These are phyloP conservation scores for Saccharomyces hybrid DNA, from an alignment of 1,139 yeast species.

Conservation along the genomic window DNA sequence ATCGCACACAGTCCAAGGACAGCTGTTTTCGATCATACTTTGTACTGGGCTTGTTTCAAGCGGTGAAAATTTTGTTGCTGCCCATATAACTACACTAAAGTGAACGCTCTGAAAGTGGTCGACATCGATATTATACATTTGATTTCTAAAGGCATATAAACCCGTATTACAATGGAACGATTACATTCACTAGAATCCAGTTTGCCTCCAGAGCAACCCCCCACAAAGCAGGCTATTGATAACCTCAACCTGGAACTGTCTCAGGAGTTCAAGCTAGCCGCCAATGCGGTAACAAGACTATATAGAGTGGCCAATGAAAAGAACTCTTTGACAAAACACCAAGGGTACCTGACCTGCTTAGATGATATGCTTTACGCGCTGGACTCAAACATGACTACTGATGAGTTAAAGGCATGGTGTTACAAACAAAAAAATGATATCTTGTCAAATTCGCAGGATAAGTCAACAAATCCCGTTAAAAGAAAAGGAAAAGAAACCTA, in stretches of 20 bases:
- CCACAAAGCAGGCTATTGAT: conserved; percentile 24
- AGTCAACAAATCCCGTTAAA: background rate
- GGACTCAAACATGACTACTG: conserved; percentile 8
- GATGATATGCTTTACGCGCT: conserved; percentile 19
- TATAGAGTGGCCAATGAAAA: conserved; percentile 26
- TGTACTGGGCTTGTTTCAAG: background rate
- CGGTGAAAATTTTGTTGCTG: background rate
- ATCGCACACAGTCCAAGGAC: background rate
- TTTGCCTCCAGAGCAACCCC: conserved; percentile 28
- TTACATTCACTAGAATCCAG: conserved; percentile 19
- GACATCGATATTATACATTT: background rate
- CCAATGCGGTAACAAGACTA: conserved; percentile 27
- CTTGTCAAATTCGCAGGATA: conserved; percentile 2
- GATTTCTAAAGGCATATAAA: background rate
- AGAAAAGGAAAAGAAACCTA: background rate
- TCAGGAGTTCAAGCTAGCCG: conserved; percentile 28
- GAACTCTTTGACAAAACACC: conserved; percentile 23
- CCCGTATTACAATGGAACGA: conserved; percentile 17
- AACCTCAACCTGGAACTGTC: conserved; percentile 20
- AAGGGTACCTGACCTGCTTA: conserved; percentile 24
- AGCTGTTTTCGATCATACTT: background rate
- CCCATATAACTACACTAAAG: background rate
- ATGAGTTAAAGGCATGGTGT: conserved; percentile 21
- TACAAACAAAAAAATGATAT: conserved; percentile 15
- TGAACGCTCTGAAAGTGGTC: background rate